Conservation (phyloP, 371 early-diverging fungal species). For the Mortierella sp. region DNA sequence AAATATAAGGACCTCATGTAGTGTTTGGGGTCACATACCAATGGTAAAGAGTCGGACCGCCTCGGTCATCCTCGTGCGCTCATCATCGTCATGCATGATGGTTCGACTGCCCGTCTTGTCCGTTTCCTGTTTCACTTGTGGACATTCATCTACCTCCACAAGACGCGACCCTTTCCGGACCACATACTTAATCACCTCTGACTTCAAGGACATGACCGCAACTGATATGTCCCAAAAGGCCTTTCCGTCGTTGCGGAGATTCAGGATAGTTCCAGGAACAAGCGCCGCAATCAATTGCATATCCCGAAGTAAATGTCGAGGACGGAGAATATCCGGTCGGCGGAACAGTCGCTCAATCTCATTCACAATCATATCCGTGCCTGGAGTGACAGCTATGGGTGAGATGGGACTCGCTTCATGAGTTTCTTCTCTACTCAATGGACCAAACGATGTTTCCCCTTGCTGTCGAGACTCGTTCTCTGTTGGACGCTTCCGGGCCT, state of each 20-base stretch:
- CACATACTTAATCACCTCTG: constrained; percentile 51
- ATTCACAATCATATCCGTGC: constrained; percentile 58
- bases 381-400: constrained; percentile 46
- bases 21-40: constrained; percentile 28
- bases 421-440: background rate
- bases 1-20: no score
- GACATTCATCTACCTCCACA: constrained; percentile 44
- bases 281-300: constrained; percentile 56
- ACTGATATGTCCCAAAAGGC: constrained; percentile 57
- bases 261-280: constrained; percentile 53
- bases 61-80: constrained; percentile 46
- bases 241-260: constrained; percentile 56
- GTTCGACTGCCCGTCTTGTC: constrained; percentile 21
- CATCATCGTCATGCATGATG: constrained; percentile 44
- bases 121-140: constrained; percentile 16
- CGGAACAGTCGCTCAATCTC: constrained; percentile 56
- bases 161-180: constrained; percentile 42
- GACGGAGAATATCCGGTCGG: constrained; percentile 30
- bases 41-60: constrained; percentile 58
- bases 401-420: background rate
- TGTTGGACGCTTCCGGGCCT: no score
- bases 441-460: background rate
- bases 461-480: no score
- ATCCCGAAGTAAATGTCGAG: constrained; percentile 52
- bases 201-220: constrained; percentile 54